Conservation (phyloP, 31 red algal genomes). For the Endocladia muricata region DNA sequence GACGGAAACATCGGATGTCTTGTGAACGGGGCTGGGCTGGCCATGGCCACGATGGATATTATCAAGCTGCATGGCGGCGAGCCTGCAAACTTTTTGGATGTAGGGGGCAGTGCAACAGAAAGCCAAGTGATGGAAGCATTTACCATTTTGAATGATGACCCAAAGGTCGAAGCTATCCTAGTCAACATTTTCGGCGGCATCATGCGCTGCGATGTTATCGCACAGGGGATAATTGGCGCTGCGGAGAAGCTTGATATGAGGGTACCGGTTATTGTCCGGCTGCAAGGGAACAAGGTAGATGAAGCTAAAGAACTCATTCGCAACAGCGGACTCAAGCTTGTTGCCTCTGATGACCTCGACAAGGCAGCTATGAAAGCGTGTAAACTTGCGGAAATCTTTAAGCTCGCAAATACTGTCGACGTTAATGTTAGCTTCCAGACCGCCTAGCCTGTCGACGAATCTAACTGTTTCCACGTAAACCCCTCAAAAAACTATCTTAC, state of each 20-base stretch:
- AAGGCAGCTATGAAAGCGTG: slow-evolving; percentile 84
- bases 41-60: slow-evolving; percentile 99
- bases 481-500: no score
- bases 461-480: no score
- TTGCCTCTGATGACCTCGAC: slow-evolving; percentile 85
- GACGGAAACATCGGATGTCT: slow-evolving; percentile 99
- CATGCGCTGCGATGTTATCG: slow-evolving; percentile 98
- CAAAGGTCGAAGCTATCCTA: slow-evolving; percentile 86
- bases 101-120: slow-evolving; percentile 95
- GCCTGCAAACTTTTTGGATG: slow-evolving; percentile 98
- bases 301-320: slow-evolving; percentile 85
- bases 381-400: slow-evolving; percentile 69
- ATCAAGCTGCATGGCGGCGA: slow-evolving; percentile 97
- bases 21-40: slow-evolving; percentile 97
- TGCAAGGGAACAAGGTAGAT: slow-evolving; percentile 95
- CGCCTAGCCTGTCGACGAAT: no score
- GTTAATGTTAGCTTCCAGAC: slow-evolving; percentile 69
- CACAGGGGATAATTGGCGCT: slow-evolving; percentile 95
- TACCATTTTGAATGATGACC: slow-evolving; percentile 84
- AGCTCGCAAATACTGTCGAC: slow-evolving; percentile 56
- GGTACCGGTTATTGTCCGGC: slow-evolving; percentile 89
- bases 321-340: slow-evolving; percentile 55
- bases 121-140: slow-evolving; percentile 95
- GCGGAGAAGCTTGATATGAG: slow-evolving; percentile 77
- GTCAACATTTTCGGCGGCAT: slow-evolving; percentile 99